Evolutionary conservation across 2,329 filamentous ascomycete genomes (phyloP), one percentile per base, ranked within the genome.

Genomic region (Apiospora malaysiana): DNA sequence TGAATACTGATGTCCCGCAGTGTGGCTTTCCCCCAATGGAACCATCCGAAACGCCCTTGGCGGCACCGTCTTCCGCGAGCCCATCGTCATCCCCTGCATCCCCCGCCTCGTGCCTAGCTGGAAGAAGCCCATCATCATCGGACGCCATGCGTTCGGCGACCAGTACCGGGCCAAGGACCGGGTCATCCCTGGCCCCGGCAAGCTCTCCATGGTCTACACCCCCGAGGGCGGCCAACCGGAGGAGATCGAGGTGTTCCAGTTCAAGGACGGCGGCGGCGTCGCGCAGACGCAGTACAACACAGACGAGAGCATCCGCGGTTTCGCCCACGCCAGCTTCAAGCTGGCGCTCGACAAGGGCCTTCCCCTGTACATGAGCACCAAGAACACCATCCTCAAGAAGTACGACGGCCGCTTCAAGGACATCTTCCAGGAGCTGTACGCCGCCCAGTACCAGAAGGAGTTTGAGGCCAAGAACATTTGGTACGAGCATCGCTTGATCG

Each of bases 321-420:
- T 99, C 79, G 96, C 96, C 71, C 96, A 98, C 81, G 93, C 96
- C 74, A 95, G 92, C 77, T 98, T 99, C 91, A 97, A 98, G 91
- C 90, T 98, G 76, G 95, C 96, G 45, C 85, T 98, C 65, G 87
- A 90, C 83, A 96, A 97, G 89, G 87, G 87, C 74, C 87, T 97
- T 76, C 96, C 96, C n/a, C 88, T 99, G 79, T 99, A 98, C 88
- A 97, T 98, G 95, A 97, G 94, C 89, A 99, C 96, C 84, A 99
- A 99, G 92, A 98, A 98, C 89, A 99, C 96, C 77, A 99, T 99
- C 78, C 87, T 99, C 77, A 99, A 99, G 89, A 95, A 95, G 84
- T 99, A 99, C 85, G 96, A 99, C 81, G 96, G 96, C 69, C 90
- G 93, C 78, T 99, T 99, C 90, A 98, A 98, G 91, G 96, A 99